Evolutionary conservation across 345 rosid species (phyloP).

Genomic region (Hibiscus tridactylites): DNA sequence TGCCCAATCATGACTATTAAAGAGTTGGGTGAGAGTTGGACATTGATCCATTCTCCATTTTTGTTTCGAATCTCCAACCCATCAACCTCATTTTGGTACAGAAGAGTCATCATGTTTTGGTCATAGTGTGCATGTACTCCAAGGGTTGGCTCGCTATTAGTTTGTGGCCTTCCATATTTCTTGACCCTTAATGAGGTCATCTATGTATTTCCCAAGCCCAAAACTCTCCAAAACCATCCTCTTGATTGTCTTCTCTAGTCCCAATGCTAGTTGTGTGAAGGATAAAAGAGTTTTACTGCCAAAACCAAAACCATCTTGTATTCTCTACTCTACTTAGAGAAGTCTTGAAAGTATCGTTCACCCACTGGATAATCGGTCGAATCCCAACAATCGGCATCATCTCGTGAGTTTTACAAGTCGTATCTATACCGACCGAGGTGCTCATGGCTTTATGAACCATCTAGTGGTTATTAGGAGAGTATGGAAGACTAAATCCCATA

Average conservation of each 20-base stretch:
- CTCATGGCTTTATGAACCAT: too few relatives aligned
- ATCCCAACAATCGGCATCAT: too few relatives aligned
- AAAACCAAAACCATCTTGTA: too few relatives aligned
- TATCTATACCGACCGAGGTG: too few relatives aligned
- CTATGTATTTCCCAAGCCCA: conserved; percentile 18
- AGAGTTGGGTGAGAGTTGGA: conserved; percentile 1
- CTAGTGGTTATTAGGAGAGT: too few relatives aligned
- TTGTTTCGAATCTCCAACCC: conserved; percentile 27
- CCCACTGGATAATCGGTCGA: too few relatives aligned
- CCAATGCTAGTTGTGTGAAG: not conserved
- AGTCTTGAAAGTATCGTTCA: too few relatives aligned
- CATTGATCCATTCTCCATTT: conserved; percentile 21
- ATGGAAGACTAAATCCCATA: too few relatives aligned
- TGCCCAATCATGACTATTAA: conserved; percentile 1
- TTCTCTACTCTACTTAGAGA: too few relatives aligned
- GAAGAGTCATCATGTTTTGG: conserved; percentile 15
- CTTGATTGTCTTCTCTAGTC: not conserved
- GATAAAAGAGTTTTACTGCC: conserved; percentile 14
- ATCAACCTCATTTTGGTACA: conserved; percentile 19
- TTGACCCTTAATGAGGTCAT: conserved; percentile 12
- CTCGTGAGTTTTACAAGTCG: too few relatives aligned
- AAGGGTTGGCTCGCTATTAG: conserved; percentile 26
- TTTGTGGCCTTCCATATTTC: conserved; percentile 22
- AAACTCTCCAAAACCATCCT: conserved; percentile 25
- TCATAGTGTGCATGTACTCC: conserved; percentile 21